Evolutionary conservation across 1,284 basidiomycete species (phyloP).

Genomic region (Ustilago hordei): DNA sequence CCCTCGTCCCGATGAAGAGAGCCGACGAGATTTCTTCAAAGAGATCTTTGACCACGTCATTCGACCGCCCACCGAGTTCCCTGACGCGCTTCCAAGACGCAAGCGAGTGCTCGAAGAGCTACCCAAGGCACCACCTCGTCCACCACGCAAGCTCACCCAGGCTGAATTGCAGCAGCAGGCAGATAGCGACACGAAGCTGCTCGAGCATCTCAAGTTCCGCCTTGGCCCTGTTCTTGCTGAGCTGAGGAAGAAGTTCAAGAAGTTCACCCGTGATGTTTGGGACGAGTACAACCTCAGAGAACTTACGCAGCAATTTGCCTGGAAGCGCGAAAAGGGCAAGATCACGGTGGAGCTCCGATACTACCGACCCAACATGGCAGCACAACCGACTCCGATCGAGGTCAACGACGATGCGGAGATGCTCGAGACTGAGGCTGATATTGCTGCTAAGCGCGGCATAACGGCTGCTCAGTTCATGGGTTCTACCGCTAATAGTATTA

Average conservation of each 20-base stretch:
- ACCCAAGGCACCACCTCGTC: constrained; percentile 87
- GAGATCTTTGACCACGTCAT: constrained; percentile 69
- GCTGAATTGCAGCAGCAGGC: constrained; percentile 86
- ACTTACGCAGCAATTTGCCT: constrained; percentile 68
- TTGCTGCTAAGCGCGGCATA: constrained; percentile 37
- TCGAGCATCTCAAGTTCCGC: constrained; percentile 86
- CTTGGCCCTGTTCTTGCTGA: constrained; percentile 88
- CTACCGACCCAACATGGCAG: constrained; percentile 62
- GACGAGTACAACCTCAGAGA: constrained; percentile 69
- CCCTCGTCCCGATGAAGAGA: constrained; percentile 68
- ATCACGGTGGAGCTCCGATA: constrained; percentile 77
- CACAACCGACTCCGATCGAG: constrained; percentile 15
- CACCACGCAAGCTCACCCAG: constrained; percentile 83
- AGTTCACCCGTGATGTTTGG: constrained; percentile 84
- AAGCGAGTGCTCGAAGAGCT: constrained; percentile 87
- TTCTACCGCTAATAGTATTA: constrained; percentile 10
- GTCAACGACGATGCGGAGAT: constrained; percentile 32
- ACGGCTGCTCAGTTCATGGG: constrained; percentile 48
- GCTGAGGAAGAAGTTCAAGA: constrained; percentile 91
- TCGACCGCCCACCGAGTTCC: constrained; percentile 84
- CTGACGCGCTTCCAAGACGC: constrained; percentile 86
- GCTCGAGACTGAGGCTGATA: constrained; percentile 46
- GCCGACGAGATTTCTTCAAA: constrained; percentile 83
- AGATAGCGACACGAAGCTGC: constrained; percentile 82
- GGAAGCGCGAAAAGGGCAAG: constrained; percentile 60